Conservation (phyloP, 208 protist species). For the Crithidia thermophila region DNA sequence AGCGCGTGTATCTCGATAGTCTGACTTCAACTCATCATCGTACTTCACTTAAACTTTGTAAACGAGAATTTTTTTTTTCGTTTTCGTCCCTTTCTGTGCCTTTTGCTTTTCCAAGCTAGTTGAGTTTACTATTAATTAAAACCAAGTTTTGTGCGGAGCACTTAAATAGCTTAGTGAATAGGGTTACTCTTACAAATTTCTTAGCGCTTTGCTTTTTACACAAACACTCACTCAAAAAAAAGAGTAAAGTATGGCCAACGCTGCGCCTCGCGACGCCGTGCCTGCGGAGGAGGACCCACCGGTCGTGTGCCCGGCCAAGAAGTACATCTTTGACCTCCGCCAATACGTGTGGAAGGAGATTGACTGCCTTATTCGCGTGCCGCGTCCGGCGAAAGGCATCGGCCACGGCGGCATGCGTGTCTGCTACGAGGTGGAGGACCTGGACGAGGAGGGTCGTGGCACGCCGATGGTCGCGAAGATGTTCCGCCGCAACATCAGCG, state of each 20-base stretch:
- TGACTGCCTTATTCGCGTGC: conserved; percentile 59
- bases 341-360: conserved; percentile 67
- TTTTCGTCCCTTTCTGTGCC: not conserved
- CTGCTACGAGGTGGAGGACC: conserved; percentile 85
- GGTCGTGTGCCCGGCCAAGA: conserved; percentile 58
- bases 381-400: conserved; percentile 48
- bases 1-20: too few relatives aligned
- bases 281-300: conserved; percentile 28
- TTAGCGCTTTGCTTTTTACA: not conserved
- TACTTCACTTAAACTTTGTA: not conserved
- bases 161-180: not conserved
- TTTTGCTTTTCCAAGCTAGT: not conserved
- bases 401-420: conserved; percentile 83
- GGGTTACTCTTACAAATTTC: not conserved
- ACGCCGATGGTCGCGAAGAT: conserved; percentile 86
- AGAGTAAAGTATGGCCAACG: conserved; percentile 8
- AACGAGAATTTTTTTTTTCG: not conserved
- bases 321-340: conserved; percentile 77
- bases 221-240: not conserved
- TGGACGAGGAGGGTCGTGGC: conserved; percentile 66
- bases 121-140: not conserved
- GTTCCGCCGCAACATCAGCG: conserved; percentile 71
- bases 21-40: not conserved
- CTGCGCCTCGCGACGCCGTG: not conserved
- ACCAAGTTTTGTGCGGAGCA: not conserved